Evolutionary conservation across 305 asterid species (phyloP).

Genomic region (Rubia tinctorum): DNA sequence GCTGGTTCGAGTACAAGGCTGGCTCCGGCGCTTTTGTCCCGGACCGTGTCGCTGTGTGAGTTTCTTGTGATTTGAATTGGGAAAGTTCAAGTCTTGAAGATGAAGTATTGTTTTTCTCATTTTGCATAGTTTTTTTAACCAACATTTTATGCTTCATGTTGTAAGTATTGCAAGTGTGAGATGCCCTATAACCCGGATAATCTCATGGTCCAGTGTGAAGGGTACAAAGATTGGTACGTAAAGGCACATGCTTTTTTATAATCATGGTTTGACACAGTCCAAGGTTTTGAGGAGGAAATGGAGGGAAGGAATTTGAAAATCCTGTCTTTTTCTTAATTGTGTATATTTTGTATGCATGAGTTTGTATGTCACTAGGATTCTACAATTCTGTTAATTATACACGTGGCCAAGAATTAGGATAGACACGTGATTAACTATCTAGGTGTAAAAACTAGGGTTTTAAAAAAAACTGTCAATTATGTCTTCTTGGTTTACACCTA

Average conservation of each 20-base stretch:
- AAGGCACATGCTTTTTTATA: not conserved
- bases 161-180: slow-evolving; percentile 83
- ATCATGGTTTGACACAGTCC: not conserved
- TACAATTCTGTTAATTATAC: not conserved
- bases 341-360: not conserved
- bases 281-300: not conserved
- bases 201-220: slow-evolving; percentile 70
- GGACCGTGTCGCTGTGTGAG: slow-evolving; percentile 51
- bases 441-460: too few species aligned
- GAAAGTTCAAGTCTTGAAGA: not conserved
- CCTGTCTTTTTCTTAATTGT: not conserved
- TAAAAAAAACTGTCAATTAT: not conserved
- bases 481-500: not conserved
- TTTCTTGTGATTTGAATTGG: not conserved
- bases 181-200: slow-evolving; percentile 86
- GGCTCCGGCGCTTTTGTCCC: slow-evolving; percentile 52
- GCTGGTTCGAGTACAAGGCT: slow-evolving; percentile 54
- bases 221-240: slow-evolving; percentile 68
- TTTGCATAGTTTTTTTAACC: slow-evolving; percentile 16
- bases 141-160: slow-evolving; percentile 13
- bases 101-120: not conserved
- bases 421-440: too few species aligned
- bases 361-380: not conserved
- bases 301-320: not conserved
- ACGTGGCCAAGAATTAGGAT: not conserved